Evolutionary conservation across 2,329 filamentous ascomycete genomes (phyloP).

Genomic region (Orbilia javanica): DNA sequence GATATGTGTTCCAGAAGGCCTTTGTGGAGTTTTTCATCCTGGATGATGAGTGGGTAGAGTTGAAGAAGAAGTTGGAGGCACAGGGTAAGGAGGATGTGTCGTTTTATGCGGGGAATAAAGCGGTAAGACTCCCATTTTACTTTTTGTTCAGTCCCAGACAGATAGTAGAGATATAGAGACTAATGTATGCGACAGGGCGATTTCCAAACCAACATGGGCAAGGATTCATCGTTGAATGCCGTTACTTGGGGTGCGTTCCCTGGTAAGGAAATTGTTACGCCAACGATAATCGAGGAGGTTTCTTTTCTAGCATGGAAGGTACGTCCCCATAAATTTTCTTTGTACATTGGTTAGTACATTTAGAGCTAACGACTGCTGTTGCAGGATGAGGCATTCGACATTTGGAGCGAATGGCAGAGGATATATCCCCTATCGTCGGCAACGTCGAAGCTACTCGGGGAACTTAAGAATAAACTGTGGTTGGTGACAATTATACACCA

Average conservation of each 20-base stretch:
- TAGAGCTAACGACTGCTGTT: conserved; percentile 7
- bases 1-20: conserved; percentile 97
- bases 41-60: conserved; percentile 75
- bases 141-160: no score
- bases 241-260: conserved; percentile 98
- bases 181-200: conserved; percentile 57
- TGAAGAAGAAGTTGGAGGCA: conserved; percentile 74
- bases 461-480: conserved; percentile 79
- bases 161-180: not conserved
- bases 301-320: conserved; percentile 88
- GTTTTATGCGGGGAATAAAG: conserved; percentile 84
- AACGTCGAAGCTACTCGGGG: conserved; percentile 78
- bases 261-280: conserved; percentile 94
- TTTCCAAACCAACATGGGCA: conserved; percentile 59
- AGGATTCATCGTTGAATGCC: conserved; percentile 74
- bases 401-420: conserved; percentile 93
- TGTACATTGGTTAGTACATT: no score
- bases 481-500: conserved; percentile 92
- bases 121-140: no score
- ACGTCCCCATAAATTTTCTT: not conserved
- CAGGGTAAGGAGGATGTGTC: conserved; percentile 76
- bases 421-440: conserved; percentile 82
- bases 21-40: conserved; percentile 98
- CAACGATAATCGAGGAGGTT: conserved; percentile 95
- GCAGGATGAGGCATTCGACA: conserved; percentile 89